phyloP scores from a whole-genome alignment of 2,329 filamentous ascomycete species.

The Pestalotiopsis sp. region DNA sequence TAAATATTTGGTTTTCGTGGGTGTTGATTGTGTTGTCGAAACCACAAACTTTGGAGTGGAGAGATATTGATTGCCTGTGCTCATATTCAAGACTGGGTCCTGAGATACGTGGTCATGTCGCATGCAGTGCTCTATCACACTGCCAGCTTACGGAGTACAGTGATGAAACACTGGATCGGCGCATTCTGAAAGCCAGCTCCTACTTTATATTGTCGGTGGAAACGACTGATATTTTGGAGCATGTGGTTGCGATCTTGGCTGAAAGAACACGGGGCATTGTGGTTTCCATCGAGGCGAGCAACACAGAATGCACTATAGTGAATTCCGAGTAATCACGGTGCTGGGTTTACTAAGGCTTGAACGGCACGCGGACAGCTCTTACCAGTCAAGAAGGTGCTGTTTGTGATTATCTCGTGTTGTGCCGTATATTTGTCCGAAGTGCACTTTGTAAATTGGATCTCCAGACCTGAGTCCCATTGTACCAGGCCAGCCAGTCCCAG shows the following conservation, averaged over 20 bases:
- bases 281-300: no score
- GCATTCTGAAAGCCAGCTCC: background rate
- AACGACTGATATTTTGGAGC: background rate
- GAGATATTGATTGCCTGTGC: background rate
- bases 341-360: no score
- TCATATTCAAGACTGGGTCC: background rate
- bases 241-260: no score
- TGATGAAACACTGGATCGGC: background rate
- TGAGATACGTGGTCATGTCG: background rate
- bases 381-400: background rate
- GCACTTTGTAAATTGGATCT: background rate
- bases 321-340: no score
- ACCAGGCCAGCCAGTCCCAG: no score
- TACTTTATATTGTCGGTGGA: background rate
- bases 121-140: background rate
- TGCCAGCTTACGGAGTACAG: background rate
- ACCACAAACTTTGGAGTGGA: background rate
- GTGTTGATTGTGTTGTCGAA: background rate
- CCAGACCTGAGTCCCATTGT: background rate
- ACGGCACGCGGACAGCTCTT: background rate
- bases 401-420: background rate
- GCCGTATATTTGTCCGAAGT: background rate
- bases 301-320: no score
- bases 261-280: no score
- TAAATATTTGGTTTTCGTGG: background rate